These are phyloP conservation scores for Planoprotostelium fungivorum DNA, from an alignment of 78 protist genomes.

Conservation along the genomic window DNA sequence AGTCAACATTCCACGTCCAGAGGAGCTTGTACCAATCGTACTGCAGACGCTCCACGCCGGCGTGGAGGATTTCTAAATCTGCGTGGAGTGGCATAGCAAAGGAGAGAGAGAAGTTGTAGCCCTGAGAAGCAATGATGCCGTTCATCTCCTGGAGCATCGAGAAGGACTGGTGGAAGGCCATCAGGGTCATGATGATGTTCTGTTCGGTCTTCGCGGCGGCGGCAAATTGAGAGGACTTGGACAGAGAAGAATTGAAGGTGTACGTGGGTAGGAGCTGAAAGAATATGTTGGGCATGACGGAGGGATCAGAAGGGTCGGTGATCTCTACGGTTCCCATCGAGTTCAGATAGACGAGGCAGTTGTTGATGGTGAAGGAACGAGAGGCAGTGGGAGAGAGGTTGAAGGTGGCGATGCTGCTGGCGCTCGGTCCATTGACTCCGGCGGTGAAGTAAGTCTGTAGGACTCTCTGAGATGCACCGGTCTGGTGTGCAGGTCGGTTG, in stretches of 20 bases:
- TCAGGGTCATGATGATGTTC: not conserved
- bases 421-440: too few relatives aligned
- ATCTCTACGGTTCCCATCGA: not conserved
- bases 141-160: not conserved
- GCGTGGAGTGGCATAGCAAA: not conserved
- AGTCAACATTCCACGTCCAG: not conserved
- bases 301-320: not conserved
- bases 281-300: not conserved
- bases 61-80: not conserved
- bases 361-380: not conserved
- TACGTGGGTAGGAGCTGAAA: not conserved
- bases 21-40: not conserved
- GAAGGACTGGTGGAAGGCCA: not conserved
- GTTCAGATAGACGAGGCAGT: not conserved
- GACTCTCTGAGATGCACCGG: not conserved
- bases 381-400: too few relatives aligned
- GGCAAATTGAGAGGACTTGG: not conserved
- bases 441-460: too few relatives aligned
- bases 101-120: not conserved
- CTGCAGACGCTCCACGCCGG: not conserved
- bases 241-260: not conserved
- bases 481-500: not conserved
- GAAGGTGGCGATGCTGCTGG: too few relatives aligned
- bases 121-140: not conserved
- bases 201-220: not conserved